These are phyloP conservation scores for Ceriops decandra DNA, from an alignment of 345 rosid genomes.

Conservation along the genomic window DNA sequence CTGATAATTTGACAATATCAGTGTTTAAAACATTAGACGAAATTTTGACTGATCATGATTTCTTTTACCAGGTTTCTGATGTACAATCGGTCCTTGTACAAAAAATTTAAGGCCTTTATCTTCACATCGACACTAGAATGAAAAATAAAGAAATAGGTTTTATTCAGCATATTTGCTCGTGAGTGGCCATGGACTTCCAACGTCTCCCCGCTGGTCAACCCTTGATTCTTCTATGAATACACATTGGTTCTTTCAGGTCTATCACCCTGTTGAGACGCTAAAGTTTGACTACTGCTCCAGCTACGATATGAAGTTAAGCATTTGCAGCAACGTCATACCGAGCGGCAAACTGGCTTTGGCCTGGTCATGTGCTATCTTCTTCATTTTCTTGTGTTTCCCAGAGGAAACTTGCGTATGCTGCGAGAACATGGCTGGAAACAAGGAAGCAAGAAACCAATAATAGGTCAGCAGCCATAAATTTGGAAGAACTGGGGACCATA, in stretches of 20 bases:
- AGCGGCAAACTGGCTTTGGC: constrained; percentile 11
- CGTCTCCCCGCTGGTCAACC: too few relatives aligned
- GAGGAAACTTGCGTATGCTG: constrained; percentile 76
- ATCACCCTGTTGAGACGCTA: background rate
- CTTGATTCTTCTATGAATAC: too few relatives aligned
- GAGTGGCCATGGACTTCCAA: too few relatives aligned
- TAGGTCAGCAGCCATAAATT: background rate
- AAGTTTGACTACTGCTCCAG: constrained; percentile 1
- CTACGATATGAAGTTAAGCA: constrained; percentile 6
- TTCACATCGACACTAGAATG: background rate
- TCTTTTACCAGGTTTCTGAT: too few relatives aligned
- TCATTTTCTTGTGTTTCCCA: constrained; percentile 64
- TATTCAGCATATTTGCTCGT: too few relatives aligned
- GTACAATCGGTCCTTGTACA: too few relatives aligned
- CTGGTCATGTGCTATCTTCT: constrained; percentile 2
- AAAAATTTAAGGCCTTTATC: too few relatives aligned
- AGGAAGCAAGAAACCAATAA: background rate
- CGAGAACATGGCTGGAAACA: constrained; percentile 60
- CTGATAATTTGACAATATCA: too few relatives aligned
- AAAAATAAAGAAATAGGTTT: too few relatives aligned
- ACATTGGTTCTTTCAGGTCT: background rate
- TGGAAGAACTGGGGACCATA: too few relatives aligned
- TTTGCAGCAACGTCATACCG: constrained; percentile 12
- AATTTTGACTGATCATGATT: too few relatives aligned
- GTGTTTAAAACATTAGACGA: too few relatives aligned